Conservation (phyloP, 768 basidiomycete genomes). For the Termitomyces heimii region DNA sequence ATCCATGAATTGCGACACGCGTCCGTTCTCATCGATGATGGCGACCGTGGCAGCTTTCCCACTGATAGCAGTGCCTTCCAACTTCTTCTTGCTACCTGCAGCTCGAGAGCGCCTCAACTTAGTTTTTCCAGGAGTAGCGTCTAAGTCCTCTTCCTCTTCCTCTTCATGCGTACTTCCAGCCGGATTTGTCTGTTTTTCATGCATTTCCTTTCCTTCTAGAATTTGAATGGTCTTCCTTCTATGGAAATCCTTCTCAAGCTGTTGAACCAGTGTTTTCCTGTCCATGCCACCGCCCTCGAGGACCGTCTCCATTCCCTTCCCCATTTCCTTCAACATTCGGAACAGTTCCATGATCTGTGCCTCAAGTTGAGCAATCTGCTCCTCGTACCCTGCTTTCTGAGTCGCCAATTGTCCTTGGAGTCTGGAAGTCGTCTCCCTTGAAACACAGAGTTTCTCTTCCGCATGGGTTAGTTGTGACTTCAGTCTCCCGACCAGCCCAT, state of each 20-base stretch:
- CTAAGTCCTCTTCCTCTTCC: constrained; percentile 42
- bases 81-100: constrained; percentile 23
- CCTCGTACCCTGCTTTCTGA: constrained; percentile 78
- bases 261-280: constrained; percentile 72
- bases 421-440: constrained; percentile 70
- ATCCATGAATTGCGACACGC: constrained; percentile 83
- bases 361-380: constrained; percentile 83
- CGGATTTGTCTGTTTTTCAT: constrained; percentile 23
- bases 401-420: constrained; percentile 73
- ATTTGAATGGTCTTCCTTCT: constrained; percentile 80
- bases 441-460: constrained; percentile 74
- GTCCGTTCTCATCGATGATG: constrained; percentile 41
- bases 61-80: not conserved
- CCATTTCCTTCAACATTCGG: constrained; percentile 85
- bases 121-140: constrained; percentile 54
- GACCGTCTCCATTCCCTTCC: constrained; percentile 70
- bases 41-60: constrained; percentile 19
- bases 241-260: constrained; percentile 77
- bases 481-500: constrained; percentile 79
- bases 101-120: constrained; percentile 32
- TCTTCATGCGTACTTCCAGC: constrained; percentile 11
- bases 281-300: constrained; percentile 70
- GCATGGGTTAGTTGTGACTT: constrained; percentile 63
- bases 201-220: constrained; percentile 64
- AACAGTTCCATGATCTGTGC: constrained; percentile 92